Conservation (phyloP, 2,329 filamentous ascomycete species). For the Metarhizium album region DNA sequence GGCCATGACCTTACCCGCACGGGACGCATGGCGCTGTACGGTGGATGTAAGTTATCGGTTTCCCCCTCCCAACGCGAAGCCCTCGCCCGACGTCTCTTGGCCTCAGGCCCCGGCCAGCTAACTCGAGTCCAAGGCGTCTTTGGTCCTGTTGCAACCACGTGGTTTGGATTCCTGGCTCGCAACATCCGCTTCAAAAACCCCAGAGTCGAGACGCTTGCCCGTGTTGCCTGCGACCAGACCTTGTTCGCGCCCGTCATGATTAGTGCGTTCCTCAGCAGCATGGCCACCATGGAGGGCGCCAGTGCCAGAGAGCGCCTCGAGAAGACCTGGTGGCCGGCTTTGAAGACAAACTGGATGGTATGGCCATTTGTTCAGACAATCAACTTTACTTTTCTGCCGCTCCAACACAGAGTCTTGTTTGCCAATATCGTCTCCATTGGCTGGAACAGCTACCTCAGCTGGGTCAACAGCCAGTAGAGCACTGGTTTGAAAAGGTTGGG, state of each 20-base stretch:
- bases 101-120: not conserved
- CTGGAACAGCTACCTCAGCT: constrained; percentile 57
- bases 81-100: constrained; percentile 2
- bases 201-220: constrained; percentile 62
- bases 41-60: constrained; percentile 47
- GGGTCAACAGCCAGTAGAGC: constrained; percentile 39
- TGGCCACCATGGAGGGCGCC: constrained; percentile 70
- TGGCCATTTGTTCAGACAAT: constrained; percentile 79
- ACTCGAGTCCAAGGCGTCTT: constrained; percentile 54
- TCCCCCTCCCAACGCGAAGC: not conserved
- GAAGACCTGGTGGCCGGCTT: constrained; percentile 58
- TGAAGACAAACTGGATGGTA: constrained; percentile 76
- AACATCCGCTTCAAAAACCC: constrained; percentile 53
- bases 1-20: constrained; percentile 68
- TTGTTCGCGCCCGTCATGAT: constrained; percentile 80
- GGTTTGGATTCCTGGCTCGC: constrained; percentile 71
- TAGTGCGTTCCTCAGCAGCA: constrained; percentile 68
- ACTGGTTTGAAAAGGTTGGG: constrained; percentile 5
- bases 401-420: constrained; percentile 73
- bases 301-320: constrained; percentile 54
- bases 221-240: constrained; percentile 70
- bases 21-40: constrained; percentile 70
- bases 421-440: constrained; percentile 70
- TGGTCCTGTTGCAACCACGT: constrained; percentile 76
- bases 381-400: constrained; percentile 81